Percentiles rank a stretch among this genome's conserved stretches.
Conservation (phyloP, 768 basidiomycete genomes). For the Suillus placidus region DNA sequence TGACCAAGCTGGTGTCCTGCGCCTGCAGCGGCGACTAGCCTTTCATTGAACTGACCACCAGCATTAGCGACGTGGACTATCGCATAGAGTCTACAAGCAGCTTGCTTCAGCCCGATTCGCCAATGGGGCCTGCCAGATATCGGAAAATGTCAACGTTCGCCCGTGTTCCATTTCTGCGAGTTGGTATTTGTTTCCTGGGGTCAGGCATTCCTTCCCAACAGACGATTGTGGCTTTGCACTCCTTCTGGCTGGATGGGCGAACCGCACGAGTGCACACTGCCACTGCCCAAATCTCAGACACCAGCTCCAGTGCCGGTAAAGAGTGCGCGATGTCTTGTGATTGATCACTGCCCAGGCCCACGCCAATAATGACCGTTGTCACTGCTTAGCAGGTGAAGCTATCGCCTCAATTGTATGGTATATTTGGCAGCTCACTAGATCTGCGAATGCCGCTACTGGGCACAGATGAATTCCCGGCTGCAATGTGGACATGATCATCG, state of each 20-base stretch:
- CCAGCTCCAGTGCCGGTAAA: conserved; percentile 14
- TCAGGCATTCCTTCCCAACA: conserved; percentile 17
- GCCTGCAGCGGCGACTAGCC: conserved; percentile 13
- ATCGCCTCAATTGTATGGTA: conserved; percentile 12
- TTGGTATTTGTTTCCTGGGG: background rate
- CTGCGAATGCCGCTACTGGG: conserved; percentile 17
- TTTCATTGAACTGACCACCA: conserved; percentile 23
- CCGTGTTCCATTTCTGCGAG: background rate
- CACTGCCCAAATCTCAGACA: conserved; percentile 21
- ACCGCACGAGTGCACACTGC: conserved; percentile 7
- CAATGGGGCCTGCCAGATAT: background rate
- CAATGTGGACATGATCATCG: background rate
- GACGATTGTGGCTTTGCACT: conserved; percentile 29
- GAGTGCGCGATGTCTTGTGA: conserved; percentile 15
- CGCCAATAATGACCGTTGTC: conserved; percentile 24
- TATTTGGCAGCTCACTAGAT: conserved; percentile 19
- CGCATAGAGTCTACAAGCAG: conserved; percentile 24
- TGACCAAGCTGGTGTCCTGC: background rate
- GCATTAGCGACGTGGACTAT: conserved; percentile 31
- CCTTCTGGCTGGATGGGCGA: conserved; percentile 16
- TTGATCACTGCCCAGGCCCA: conserved; percentile 29
- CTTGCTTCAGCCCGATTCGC: conserved; percentile 20
- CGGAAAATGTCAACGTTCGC: background rate
- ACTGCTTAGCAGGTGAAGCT: conserved; percentile 15
- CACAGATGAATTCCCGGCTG: conserved; percentile 19